Conservation (phyloP, 2,329 filamentous ascomycete species). For the Ramularia endophylla region DNA sequence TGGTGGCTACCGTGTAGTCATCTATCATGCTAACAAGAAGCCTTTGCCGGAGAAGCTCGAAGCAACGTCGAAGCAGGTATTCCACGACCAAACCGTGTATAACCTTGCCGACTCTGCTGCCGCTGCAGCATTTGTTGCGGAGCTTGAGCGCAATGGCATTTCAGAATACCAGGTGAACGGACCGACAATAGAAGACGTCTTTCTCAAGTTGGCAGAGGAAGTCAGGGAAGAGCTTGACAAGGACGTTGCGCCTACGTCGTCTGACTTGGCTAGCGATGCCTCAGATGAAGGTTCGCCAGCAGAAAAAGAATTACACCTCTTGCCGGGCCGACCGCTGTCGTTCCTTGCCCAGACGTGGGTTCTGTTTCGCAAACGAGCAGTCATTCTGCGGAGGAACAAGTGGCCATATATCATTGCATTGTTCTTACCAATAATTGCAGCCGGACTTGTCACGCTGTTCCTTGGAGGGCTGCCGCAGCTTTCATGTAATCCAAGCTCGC, state of each 20-base stretch:
- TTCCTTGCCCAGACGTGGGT: slow-evolving; percentile 66
- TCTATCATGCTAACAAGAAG: slow-evolving; percentile 50
- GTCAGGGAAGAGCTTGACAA: slow-evolving; percentile 50
- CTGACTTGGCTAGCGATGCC: slow-evolving; percentile 16
- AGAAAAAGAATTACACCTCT: slow-evolving; percentile 39
- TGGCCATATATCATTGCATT: slow-evolving; percentile 70
- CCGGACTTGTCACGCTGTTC: slow-evolving; percentile 73
- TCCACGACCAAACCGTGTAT: slow-evolving; percentile 69
- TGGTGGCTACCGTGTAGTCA: slow-evolving; percentile 76
- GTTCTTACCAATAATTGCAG: slow-evolving; percentile 70
- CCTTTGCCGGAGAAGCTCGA: slow-evolving; percentile 24
- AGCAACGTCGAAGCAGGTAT: slow-evolving; percentile 36
- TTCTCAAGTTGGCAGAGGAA: slow-evolving; percentile 79
- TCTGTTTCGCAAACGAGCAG: slow-evolving; percentile 70
- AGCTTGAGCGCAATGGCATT: slow-evolving; percentile 61
- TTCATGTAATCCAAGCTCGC: slow-evolving; percentile 40
- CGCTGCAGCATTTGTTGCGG: slow-evolving; percentile 64
- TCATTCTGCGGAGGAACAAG: slow-evolving; percentile 71
- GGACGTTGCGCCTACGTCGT: slow-evolving; percentile 15
- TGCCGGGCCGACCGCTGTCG: slow-evolving; percentile 64
- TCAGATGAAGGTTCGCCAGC: slow-evolving; percentile 6
- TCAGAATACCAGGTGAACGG: slow-evolving; percentile 79
- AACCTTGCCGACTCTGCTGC: slow-evolving; percentile 62
- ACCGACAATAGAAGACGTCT: slow-evolving; percentile 89
- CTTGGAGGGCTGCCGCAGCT: slow-evolving; percentile 52